Evolutionary conservation across 1,139 yeast genomes (phyloP).

Genomic region (Pichia sp.): DNA sequence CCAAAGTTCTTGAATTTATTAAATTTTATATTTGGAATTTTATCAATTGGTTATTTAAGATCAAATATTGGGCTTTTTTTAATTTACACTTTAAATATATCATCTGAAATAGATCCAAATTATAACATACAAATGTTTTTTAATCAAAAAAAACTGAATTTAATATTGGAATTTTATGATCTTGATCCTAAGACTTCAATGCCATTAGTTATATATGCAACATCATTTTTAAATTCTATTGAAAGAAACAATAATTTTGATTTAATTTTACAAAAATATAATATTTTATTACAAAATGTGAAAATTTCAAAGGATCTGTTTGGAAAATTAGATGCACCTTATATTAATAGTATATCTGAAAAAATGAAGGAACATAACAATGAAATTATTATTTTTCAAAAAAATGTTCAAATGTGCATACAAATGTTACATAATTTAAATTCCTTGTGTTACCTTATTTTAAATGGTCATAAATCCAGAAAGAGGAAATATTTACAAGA

Average conservation of each 20-base stretch:
- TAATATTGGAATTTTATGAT: conserved; percentile 21
- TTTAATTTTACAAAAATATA: conserved; percentile 15
- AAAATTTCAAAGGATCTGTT: conserved; percentile 13
- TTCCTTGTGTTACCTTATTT: no score
- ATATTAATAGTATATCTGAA: conserved; percentile 2
- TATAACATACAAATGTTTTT: conserved; percentile 20
- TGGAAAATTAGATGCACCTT: conserved; percentile 14
- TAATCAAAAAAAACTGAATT: conserved; percentile 20
- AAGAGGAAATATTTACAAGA: conserved; percentile 3
- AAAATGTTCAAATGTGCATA: no score
- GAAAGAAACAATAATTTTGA: conserved; percentile 15
- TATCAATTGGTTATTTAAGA: conserved; percentile 26
- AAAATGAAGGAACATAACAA: neutral
- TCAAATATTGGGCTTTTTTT: conserved; percentile 16
- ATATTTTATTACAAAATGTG: conserved; percentile 10
- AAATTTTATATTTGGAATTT: conserved; percentile 22
- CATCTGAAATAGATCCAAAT: conserved; percentile 17
- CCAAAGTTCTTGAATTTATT: conserved; percentile 18
- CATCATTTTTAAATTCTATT: conserved; percentile 13
- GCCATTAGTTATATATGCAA: conserved; percentile 16
- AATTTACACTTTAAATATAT: conserved; percentile 16
- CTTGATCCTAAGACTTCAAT: conserved; percentile 17
- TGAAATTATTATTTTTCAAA: no score
- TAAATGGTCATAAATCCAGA: no score
- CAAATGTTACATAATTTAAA: no score